Evolutionary conservation across 192 early-diverging fungal genomes (phyloP).

Genomic region (Coemansia sp.): DNA sequence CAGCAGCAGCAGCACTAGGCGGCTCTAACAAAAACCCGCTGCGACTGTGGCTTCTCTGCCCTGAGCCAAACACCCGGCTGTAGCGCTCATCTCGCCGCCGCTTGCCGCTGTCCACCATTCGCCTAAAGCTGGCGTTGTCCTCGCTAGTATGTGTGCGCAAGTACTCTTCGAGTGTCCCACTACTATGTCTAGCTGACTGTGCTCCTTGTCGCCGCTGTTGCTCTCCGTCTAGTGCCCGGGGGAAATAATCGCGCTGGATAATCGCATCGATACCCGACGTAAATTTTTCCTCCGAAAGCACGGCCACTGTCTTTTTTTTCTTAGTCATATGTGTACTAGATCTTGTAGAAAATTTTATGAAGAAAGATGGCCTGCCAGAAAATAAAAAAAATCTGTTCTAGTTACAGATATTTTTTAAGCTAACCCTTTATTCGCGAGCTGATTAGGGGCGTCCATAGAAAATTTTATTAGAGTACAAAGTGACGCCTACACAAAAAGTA

Average conservation of each 20-base stretch:
- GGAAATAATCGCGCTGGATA: conserved; percentile 48
- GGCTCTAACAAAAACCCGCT: not conserved
- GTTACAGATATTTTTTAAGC: not conserved
- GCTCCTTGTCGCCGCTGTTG: not conserved
- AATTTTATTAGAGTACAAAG: conserved; percentile 2
- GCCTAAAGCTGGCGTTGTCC: conserved; percentile 42
- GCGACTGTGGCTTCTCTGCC: not conserved
- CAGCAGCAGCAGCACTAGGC: not conserved
- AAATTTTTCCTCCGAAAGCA: conserved; percentile 35
- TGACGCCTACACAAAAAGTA: not conserved
- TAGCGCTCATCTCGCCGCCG: conserved; percentile 7
- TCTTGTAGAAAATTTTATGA: no score
- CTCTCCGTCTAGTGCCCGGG: not conserved
- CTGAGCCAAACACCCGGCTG: not conserved
- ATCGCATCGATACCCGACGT: conserved; percentile 26
- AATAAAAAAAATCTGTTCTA: not conserved
- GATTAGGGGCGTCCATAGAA: not conserved
- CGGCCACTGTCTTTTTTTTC: not conserved
- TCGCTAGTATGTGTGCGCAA: conserved; percentile 35
- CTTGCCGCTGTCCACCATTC: conserved; percentile 20
- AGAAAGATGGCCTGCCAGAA: not conserved
- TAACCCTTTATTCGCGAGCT: not conserved
- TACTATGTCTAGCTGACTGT: not conserved
- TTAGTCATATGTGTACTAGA: not conserved
- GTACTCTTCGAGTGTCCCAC: conserved; percentile 25